Evolutionary conservation across 1,284 basidiomycete genomes (phyloP).

Genomic region (Pterulicium gracile): DNA sequence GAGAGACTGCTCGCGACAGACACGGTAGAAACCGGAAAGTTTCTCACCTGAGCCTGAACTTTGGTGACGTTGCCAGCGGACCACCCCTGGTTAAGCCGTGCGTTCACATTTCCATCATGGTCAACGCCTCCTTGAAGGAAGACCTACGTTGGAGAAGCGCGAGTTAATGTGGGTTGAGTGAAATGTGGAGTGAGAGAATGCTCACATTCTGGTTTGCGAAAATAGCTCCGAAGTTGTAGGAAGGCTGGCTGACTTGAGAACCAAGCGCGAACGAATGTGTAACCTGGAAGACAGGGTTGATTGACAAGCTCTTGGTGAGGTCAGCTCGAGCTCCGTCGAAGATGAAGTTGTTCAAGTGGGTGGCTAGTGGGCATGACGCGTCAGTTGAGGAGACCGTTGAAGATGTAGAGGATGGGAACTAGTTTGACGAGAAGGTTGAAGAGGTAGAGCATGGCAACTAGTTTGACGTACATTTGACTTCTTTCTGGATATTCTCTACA

Average conservation of each 20-base stretch:
- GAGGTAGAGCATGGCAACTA: neutral
- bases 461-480: slow-evolving; percentile 64
- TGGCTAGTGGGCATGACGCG: slow-evolving; percentile 39
- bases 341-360: slow-evolving; percentile 88
- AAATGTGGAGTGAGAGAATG: slow-evolving; percentile 12
- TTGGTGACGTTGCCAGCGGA: slow-evolving; percentile 74
- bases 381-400: slow-evolving; percentile 9
- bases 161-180: too few relatives aligned
- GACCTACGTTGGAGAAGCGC: slow-evolving; percentile 35
- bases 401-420: slow-evolving; percentile 4
- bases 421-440: slow-evolving; percentile 4
- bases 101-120: slow-evolving; percentile 85
- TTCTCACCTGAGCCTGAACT: slow-evolving; percentile 76
- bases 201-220: slow-evolving; percentile 83
- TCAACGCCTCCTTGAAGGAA: slow-evolving; percentile 94
- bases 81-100: slow-evolving; percentile 89
- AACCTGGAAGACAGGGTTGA: slow-evolving; percentile 95
- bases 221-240: slow-evolving; percentile 93
- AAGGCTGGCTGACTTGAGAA: slow-evolving; percentile 62
- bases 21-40: neutral
- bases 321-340: slow-evolving; percentile 98
- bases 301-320: slow-evolving; percentile 87
- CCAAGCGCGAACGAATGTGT: slow-evolving; percentile 92
- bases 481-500: slow-evolving; percentile 84
- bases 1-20: too few relatives aligned